Percentiles rank a stretch among this genome's conserved stretches.
Conservation (phyloP, 768 basidiomycete species). For the Boletus edulis region DNA sequence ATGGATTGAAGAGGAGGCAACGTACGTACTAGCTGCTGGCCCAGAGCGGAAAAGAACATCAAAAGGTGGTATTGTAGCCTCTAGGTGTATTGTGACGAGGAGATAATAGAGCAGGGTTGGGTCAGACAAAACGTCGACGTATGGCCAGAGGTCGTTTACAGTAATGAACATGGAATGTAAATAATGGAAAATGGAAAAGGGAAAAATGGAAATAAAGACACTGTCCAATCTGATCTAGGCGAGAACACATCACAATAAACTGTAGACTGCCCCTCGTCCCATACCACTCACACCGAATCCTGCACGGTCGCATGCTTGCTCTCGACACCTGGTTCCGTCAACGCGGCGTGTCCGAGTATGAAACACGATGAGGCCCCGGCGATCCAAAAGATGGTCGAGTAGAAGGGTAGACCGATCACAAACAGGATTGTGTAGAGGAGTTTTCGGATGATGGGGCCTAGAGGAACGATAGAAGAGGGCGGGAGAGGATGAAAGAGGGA, state of each 20-base stretch:
- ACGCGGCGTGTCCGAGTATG: slow-evolving; percentile 80
- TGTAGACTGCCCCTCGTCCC: no score
- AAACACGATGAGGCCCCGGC: slow-evolving; percentile 83
- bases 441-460: slow-evolving; percentile 87
- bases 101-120: no score
- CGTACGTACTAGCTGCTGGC: not conserved
- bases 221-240: not conserved
- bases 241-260: no score
- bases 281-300: slow-evolving; percentile 46
- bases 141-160: no score
- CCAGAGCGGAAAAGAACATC: not conserved
- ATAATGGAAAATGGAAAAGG: not conserved
- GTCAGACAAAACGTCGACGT: no score
- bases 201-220: not conserved
- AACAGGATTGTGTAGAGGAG: slow-evolving; percentile 86
- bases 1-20: not conserved
- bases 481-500: no score
- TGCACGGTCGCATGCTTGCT: slow-evolving; percentile 86
- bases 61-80: not conserved
- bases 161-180: not conserved
- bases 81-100: not conserved
- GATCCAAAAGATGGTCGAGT: slow-evolving; percentile 94
- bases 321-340: slow-evolving; percentile 95
- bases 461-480: not conserved
- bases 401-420: slow-evolving; percentile 86